These are phyloP conservation scores for Perilla frutescens DNA, from an alignment of 257 asterid species.

Conservation along the genomic window DNA sequence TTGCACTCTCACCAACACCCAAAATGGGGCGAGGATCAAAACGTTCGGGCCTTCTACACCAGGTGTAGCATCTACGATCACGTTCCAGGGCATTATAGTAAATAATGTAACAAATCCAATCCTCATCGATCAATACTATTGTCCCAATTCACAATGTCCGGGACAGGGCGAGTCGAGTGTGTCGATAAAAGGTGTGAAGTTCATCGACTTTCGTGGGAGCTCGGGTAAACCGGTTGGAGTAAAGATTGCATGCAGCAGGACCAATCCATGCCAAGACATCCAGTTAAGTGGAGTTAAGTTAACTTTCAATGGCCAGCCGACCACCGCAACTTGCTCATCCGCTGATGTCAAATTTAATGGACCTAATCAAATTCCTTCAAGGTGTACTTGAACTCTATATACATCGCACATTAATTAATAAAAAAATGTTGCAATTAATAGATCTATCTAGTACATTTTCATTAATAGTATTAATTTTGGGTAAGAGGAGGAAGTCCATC, in stretches of 20 bases:
- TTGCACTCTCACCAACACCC: slow-evolving; percentile 29
- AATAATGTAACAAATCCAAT: slow-evolving; percentile 36
- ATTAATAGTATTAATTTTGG: too few species aligned
- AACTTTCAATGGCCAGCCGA: slow-evolving; percentile 3
- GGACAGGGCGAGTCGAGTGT: slow-evolving; percentile 18
- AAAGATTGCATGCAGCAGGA: slow-evolving; percentile 27
- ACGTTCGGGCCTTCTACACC: slow-evolving; percentile 27
- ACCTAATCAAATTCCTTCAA: slow-evolving; percentile 22
- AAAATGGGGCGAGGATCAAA: slow-evolving; percentile 43
- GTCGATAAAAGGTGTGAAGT: slow-evolving; percentile 25
- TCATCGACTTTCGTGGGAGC: slow-evolving; percentile 27
- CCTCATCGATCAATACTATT: slow-evolving; percentile 45
- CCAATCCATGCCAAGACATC: slow-evolving; percentile 31
- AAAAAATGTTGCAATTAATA: too few species aligned
- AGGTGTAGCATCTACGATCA: neutral
- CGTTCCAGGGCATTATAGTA: slow-evolving; percentile 17
- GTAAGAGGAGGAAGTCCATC: too few species aligned
- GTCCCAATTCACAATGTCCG: slow-evolving; percentile 23
- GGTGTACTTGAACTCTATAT: neutral
- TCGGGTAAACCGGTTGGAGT: slow-evolving; percentile 5
- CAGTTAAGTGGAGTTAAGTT: slow-evolving; percentile 27
- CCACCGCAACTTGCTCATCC: slow-evolving; percentile 29
- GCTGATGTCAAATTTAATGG: slow-evolving; percentile 23
- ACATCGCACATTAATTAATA: too few species aligned
- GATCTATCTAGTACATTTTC: too few species aligned